Evolutionary conservation across 164 flowering plant species (phyloP), one percentile per base, ranked within the genome.

Genomic region (Vitis rotundifolia): DNA sequence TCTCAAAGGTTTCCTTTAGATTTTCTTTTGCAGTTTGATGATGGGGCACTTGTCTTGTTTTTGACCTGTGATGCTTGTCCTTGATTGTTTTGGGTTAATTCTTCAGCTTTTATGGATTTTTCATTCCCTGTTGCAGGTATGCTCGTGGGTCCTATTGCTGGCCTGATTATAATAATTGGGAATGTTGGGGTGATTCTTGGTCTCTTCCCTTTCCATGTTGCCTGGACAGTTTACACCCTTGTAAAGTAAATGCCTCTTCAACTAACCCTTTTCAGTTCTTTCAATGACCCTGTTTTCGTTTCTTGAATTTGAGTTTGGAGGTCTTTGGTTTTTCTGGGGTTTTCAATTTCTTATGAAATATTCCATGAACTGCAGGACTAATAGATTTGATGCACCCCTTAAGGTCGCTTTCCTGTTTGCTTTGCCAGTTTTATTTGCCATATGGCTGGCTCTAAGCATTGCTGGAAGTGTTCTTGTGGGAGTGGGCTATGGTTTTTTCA

Each of bases 401-500:
- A 92, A 94, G 77, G 79, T 87, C n/a, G 90, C 90, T 2, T 59
- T 94, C 63, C 70, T 91, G 68, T 63, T 94, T 13, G 87, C 84
- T 56, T 69, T 91, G 81, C 97, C 97, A 56, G 89, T 71, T 19
- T 59, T 94, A 19, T 85, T 85, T 78, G 90, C 78, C 15, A 31
- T 94, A 22, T 92, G 97, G 97, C 74, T 94, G 75, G 88, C 74
- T 58, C 81, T 94, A n/a, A 84, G 93, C 77, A 79, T 88, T 49
- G 92, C 86, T 51, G 90, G 88, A 7, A 92, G 89, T 77, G 84
- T 88, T 71, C 83, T 92, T 70, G 89, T 88, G 54, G 97, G 91
- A 57, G 70, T 89, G 7, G 97, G 97, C 54, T 92, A 92, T 79
- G 98, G 98, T 0, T 92, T 91, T 74, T 89, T 92, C 76, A 83